phyloP scores from a whole-genome alignment of 2,329 filamentous ascomycete species.

The Xylariomycetidae sp. region DNA sequence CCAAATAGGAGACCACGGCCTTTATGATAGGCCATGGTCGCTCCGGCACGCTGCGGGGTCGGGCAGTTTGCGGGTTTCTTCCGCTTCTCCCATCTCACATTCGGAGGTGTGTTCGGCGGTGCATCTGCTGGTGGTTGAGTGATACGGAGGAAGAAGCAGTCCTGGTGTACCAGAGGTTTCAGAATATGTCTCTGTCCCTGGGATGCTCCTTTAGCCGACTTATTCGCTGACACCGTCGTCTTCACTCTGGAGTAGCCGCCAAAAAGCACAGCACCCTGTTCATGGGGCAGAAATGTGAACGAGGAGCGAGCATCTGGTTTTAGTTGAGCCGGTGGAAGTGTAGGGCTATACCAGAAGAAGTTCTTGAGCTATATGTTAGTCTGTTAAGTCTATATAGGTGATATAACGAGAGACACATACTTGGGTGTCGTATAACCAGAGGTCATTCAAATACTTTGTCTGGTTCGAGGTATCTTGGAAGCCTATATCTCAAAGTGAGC shows the following conservation, averaged over 20 bases:
- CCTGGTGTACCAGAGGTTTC: conserved; percentile 86
- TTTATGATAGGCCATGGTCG: conserved; percentile 92
- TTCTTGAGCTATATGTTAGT: conserved; percentile 41
- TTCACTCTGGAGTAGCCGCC: conserved; percentile 95
- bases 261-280: conserved; percentile 82
- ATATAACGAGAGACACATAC: conserved; percentile 8
- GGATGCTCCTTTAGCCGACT: conserved; percentile 57
- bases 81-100: conserved; percentile 83
- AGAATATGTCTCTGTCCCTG: conserved; percentile 67
- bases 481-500: conserved; percentile 31
- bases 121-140: conserved; percentile 66
- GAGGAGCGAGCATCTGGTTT: conserved; percentile 89
- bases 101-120: conserved; percentile 59
- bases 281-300: conserved; percentile 87
- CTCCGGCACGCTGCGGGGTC: conserved; percentile 75
- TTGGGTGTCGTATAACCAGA: conserved; percentile 90
- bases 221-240: conserved; percentile 55
- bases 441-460: conserved; percentile 87
- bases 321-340: conserved; percentile 69
- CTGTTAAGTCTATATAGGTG: background rate
- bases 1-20: conserved; percentile 90
- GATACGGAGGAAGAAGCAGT: conserved; percentile 89
- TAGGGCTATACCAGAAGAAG: conserved; percentile 78
- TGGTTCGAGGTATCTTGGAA: conserved; percentile 96
- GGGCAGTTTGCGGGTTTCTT: conserved; percentile 91